Percentiles rank a stretch among this genome's conserved stretches.
Evolutionary conservation across 352 stramenopile genomes (phyloP).

Genomic region (Globisporangium viniferum): DNA sequence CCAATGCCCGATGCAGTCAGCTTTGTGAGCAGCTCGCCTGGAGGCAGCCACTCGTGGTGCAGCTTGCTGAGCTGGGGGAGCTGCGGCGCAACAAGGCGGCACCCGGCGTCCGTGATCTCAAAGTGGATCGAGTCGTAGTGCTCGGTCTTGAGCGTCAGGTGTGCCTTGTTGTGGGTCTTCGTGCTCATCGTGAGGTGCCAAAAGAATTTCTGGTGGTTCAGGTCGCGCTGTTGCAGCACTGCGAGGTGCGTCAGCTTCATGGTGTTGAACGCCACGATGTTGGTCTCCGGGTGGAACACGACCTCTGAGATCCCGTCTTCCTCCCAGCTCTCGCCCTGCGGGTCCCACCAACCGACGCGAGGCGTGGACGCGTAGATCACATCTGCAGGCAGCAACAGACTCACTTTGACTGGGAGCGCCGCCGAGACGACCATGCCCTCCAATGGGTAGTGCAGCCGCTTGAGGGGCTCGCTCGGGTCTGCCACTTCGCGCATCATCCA

Average conservation of each 20-base stretch:
- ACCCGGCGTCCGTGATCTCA: constrained; percentile 62
- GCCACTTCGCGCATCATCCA: constrained; percentile 79
- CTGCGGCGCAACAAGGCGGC: constrained; percentile 43
- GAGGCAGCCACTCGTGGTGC: constrained; percentile 32
- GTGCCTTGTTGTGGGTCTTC: constrained; percentile 25
- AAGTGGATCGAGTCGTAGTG: constrained; percentile 57
- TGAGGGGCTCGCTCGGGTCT: constrained; percentile 40
- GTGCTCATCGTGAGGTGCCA: constrained; percentile 68
- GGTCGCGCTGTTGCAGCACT: constrained; percentile 61
- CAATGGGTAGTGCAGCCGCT: constrained; percentile 68
- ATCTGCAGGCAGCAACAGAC: constrained; percentile 42
- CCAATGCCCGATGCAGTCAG: constrained; percentile 58
- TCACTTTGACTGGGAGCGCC: constrained; percentile 63
- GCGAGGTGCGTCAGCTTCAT: constrained; percentile 74
- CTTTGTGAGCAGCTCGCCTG: constrained; percentile 54
- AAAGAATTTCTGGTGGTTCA: constrained; percentile 61
- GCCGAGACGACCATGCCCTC: constrained; percentile 72
- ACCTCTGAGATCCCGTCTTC: constrained; percentile 79
- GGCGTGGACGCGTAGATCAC: constrained; percentile 42
- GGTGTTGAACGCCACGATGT: constrained; percentile 65
- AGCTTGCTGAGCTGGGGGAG: constrained; percentile 46
- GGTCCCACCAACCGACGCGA: constrained; percentile 73
- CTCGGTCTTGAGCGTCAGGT: constrained; percentile 56
- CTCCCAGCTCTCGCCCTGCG: constrained; percentile 45
- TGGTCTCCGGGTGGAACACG: constrained; percentile 49